phyloP scores from a whole-genome alignment of 2,329 filamentous ascomycete species.

The Lasiodiplodia citricola region DNA sequence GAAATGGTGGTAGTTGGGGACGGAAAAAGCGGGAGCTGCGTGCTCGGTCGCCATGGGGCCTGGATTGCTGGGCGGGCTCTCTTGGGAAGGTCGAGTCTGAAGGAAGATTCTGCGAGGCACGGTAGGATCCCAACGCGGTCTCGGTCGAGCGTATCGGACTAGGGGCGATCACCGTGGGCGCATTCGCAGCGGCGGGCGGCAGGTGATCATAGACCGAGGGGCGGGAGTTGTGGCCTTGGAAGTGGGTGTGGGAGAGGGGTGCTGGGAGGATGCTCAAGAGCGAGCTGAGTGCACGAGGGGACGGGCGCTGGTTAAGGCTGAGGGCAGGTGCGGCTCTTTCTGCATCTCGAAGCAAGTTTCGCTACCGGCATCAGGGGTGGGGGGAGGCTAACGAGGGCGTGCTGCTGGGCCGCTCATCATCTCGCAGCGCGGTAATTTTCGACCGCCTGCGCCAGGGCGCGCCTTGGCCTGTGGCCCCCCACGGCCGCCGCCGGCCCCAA shows the following conservation, averaged over 20 bases:
- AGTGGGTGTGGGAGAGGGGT: background rate
- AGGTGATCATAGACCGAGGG: background rate
- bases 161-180: conserved; percentile 14
- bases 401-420: conserved; percentile 2
- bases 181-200: conserved; percentile 1
- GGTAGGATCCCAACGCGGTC: conserved; percentile 7
- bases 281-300: background rate
- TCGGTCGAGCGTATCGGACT: conserved; percentile 8
- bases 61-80: conserved; percentile 3
- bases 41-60: conserved; percentile 17
- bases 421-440: conserved; percentile 15
- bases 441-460: background rate
- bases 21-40: conserved; percentile 5
- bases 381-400: background rate
- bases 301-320: conserved; percentile 15
- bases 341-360: conserved; percentile 21
- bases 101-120: conserved; percentile 6
- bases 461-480: conserved; percentile 10
- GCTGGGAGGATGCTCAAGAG: background rate
- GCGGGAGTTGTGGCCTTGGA: background rate
- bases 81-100: background rate
- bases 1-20: conserved; percentile 14
- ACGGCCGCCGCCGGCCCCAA: conserved; percentile 23
- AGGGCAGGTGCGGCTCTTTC: conserved; percentile 20
- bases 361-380: conserved; percentile 22